These are phyloP conservation scores for Capsella rubella DNA, from an alignment of 441 rosid genomes.

Conservation along the genomic window DNA sequence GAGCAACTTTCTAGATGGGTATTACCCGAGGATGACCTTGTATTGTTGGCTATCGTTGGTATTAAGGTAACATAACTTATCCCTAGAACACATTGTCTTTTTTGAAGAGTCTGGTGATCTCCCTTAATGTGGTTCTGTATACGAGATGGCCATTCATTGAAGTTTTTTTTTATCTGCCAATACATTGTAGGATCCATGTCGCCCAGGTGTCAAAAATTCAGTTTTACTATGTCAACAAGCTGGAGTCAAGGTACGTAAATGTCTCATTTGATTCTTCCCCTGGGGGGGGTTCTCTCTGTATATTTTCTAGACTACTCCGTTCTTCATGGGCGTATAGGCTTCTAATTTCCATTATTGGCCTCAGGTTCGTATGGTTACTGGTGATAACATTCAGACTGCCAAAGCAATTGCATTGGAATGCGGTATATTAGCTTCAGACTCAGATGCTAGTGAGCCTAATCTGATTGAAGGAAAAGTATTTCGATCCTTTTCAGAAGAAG, in stretches of 20 bases:
- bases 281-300: constrained; percentile 19
- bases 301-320: constrained; percentile 7
- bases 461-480: constrained; percentile 87
- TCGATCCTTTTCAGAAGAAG: constrained; percentile 60
- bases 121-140: constrained; percentile 10
- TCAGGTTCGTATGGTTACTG: constrained; percentile 98
- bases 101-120: constrained; percentile 16
- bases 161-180: constrained; percentile 18
- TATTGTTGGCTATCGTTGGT: constrained; percentile 89
- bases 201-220: constrained; percentile 82
- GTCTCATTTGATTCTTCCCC: constrained; percentile 22
- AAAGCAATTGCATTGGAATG: constrained; percentile 97
- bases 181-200: constrained; percentile 90
- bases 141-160: constrained; percentile 5
- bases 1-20: constrained; percentile 70
- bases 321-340: constrained; percentile 1
- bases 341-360: constrained; percentile 31
- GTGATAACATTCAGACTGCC: constrained; percentile 93
- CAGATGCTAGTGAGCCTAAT: constrained; percentile 69
- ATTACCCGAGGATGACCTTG: constrained; percentile 86
- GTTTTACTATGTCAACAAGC: constrained; percentile 82
- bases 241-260: constrained; percentile 78
- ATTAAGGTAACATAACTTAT: constrained; percentile 63
- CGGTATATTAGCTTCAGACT: constrained; percentile 71
- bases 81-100: background rate